These are phyloP conservation scores for Hsuehochloa calcarea DNA, from an alignment of 176 grass and related monocot species.

Conservation along the genomic window DNA sequence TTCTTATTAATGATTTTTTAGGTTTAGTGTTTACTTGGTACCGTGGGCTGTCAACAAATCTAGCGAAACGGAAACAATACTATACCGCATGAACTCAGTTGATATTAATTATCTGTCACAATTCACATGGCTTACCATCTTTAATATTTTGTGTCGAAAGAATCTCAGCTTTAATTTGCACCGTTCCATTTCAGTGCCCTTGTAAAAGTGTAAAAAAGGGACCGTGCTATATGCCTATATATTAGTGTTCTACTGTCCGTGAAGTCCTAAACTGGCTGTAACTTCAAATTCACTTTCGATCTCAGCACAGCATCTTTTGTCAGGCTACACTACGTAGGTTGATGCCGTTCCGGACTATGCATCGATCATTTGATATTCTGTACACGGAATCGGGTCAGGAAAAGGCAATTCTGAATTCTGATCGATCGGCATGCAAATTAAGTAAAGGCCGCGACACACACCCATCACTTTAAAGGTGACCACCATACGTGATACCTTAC, in stretches of 20 bases:
- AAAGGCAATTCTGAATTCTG: background rate
- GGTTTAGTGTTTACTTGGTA: too few relatives aligned
- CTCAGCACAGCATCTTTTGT: too few relatives aligned
- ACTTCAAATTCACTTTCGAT: background rate
- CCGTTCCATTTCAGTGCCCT: background rate
- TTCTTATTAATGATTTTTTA: too few relatives aligned
- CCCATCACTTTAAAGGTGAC: slow-evolving; percentile 27
- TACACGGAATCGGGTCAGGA: background rate
- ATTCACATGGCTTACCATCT: background rate
- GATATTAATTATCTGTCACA: background rate
- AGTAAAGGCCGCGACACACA: background rate
- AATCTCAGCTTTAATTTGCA: background rate
- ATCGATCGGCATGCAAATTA: background rate
- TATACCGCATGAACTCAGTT: too few relatives aligned
- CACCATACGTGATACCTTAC: slow-evolving; percentile 47
- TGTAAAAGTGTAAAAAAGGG: background rate
- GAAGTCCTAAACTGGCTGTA: background rate
- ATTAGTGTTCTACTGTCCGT: background rate
- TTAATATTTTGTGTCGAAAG: background rate
- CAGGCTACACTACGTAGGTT: too few relatives aligned
- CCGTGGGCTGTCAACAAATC: too few relatives aligned
- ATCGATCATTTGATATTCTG: background rate
- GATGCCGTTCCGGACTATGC: background rate
- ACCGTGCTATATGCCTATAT: background rate
- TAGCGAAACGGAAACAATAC: too few relatives aligned